phyloP scores from a whole-genome alignment of 805 yeast genomes.

The Teunomyces lycoperdinae region DNA sequence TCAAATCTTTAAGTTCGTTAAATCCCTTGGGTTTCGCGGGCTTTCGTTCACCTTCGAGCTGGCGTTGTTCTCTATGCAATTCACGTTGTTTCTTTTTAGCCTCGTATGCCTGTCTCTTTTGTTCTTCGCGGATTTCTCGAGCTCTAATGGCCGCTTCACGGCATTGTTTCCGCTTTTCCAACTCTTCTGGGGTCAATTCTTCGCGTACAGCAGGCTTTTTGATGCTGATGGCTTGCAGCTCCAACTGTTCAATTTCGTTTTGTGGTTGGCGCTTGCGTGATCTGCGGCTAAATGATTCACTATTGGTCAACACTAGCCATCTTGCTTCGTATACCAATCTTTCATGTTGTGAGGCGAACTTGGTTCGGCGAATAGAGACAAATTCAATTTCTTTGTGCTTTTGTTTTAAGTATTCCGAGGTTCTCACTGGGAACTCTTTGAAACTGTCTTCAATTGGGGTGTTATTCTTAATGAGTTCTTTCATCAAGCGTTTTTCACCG shows the following conservation, averaged over 20 bases:
- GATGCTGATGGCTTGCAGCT: not conserved
- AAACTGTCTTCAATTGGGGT: constrained; percentile 12
- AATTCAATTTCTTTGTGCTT: constrained; percentile 22
- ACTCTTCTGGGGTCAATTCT: not conserved
- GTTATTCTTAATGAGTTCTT: constrained; percentile 13
- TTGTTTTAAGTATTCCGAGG: constrained; percentile 16
- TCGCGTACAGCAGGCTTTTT: not conserved
- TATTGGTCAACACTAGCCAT: constrained; percentile 29
- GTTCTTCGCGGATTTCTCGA: constrained; percentile 4
- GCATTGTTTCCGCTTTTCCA: not conserved
- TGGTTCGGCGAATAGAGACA: constrained; percentile 25
- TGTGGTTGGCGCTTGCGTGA: not conserved
- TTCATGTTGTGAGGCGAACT: constrained; percentile 28
- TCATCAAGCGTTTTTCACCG: constrained; percentile 23
- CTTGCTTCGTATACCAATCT: constrained; percentile 37
- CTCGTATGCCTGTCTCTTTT: not conserved
- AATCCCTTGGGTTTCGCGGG: not conserved
- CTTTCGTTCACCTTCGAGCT: not conserved
- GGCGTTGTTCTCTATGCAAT: not conserved
- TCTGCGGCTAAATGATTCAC: constrained; percentile 1
- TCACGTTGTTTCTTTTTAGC: not conserved
- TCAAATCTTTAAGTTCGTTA: constrained; percentile 3
- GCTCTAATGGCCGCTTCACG: not conserved
- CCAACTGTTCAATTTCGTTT: not conserved
- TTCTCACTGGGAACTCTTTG: constrained; percentile 24